Evolutionary conservation across 1,284 basidiomycete species (phyloP).

Genomic region (Moniliella sp.): DNA sequence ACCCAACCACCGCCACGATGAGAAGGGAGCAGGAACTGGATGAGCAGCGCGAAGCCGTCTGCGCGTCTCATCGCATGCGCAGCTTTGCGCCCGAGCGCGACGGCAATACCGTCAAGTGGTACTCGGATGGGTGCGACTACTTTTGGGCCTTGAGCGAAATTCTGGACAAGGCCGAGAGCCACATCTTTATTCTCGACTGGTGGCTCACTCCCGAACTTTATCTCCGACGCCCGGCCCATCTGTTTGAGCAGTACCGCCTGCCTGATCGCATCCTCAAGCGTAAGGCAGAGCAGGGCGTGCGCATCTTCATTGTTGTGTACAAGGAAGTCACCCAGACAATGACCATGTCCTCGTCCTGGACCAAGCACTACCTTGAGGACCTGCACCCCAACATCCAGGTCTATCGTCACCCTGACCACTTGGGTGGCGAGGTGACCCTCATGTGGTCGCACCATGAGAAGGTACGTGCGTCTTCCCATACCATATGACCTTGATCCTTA

Average conservation of each 20-base stretch:
- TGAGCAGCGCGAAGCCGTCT: slow-evolving; percentile 48
- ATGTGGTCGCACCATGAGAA: slow-evolving; percentile 37
- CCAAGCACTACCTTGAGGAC: slow-evolving; percentile 49
- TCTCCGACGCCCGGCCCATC: slow-evolving; percentile 63
- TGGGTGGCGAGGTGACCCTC: slow-evolving; percentile 5
- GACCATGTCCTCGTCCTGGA: slow-evolving; percentile 29
- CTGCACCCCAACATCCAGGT: slow-evolving; percentile 68
- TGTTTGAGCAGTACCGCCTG: slow-evolving; percentile 61
- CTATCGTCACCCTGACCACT: slow-evolving; percentile 39
- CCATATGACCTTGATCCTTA: neutral
- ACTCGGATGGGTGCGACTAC: slow-evolving; percentile 43
- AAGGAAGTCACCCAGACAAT: slow-evolving; percentile 61
- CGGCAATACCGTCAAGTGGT: slow-evolving; percentile 67
- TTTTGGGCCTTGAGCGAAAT: slow-evolving; percentile 52
- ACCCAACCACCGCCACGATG: slow-evolving; percentile 49
- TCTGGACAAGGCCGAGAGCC: slow-evolving; percentile 4
- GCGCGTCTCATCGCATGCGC: slow-evolving; percentile 55
- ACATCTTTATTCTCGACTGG: slow-evolving; percentile 13
- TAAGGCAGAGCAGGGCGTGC: slow-evolving; percentile 73
- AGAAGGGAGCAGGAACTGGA: slow-evolving; percentile 46
- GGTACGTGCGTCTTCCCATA: slow-evolving; percentile 1
- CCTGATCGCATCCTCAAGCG: slow-evolving; percentile 59
- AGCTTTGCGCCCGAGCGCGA: slow-evolving; percentile 53
- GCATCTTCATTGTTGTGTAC: slow-evolving; percentile 55
- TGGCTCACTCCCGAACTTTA: slow-evolving; percentile 70